Conservation (phyloP, 192 early-diverging fungal species). For the Obelidium mucronatum region DNA sequence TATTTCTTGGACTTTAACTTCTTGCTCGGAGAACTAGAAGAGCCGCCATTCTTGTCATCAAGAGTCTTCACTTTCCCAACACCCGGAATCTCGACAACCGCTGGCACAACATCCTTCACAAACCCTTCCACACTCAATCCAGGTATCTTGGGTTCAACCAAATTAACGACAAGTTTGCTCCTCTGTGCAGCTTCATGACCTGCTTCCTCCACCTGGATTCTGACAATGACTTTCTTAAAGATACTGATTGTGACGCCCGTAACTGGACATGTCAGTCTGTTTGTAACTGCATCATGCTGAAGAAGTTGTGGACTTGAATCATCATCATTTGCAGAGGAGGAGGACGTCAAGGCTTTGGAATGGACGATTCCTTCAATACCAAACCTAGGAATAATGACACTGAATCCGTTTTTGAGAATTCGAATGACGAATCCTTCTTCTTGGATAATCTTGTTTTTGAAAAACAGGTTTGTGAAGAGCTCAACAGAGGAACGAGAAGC, state of each 20-base stretch:
- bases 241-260: constrained; percentile 65
- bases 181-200: constrained; percentile 49
- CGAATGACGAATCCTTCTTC: constrained; percentile 92
- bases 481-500: constrained; percentile 94
- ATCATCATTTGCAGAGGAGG: neutral
- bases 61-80: constrained; percentile 30
- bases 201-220: constrained; percentile 66
- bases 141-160: constrained; percentile 57
- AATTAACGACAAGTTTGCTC: constrained; percentile 51
- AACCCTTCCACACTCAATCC: constrained; percentile 45
- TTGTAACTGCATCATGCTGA: constrained; percentile 16
- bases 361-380: constrained; percentile 96
- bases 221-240: constrained; percentile 83
- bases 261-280: constrained; percentile 28
- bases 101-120: constrained; percentile 27
- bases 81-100: constrained; percentile 28
- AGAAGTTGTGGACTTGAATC: neutral
- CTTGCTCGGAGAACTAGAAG: neutral
- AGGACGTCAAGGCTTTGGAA: neutral
- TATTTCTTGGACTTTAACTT: constrained; percentile 22
- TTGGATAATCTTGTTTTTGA: constrained; percentile 87
- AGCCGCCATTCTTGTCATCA: neutral
- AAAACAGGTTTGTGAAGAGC: constrained; percentile 95
- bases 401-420: constrained; percentile 94
- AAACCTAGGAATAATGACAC: constrained; percentile 86